phyloP scores from a whole-genome alignment of 208 protist genomes.

The Phytomonas sp. region DNA sequence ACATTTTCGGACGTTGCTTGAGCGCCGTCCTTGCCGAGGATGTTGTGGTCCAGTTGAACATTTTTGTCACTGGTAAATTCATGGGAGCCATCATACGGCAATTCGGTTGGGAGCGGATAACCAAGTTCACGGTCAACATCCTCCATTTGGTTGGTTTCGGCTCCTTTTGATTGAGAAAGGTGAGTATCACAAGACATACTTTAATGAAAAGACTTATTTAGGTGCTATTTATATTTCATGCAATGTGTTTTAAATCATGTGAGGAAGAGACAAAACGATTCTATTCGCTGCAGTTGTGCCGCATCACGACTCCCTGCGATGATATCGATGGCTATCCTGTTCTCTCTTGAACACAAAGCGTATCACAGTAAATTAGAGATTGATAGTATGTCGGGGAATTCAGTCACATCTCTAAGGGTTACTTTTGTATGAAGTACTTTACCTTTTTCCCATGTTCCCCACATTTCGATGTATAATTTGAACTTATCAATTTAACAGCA shows the following conservation, averaged over 20 bases:
- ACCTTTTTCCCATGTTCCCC: background rate
- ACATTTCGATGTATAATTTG: background rate
- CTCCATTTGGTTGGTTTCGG: background rate
- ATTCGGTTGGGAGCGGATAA: background rate
- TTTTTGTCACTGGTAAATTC: background rate
- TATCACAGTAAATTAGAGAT: background rate
- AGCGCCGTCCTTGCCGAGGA: background rate
- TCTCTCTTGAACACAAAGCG: background rate
- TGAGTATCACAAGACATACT: background rate
- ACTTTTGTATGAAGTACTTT: no score
- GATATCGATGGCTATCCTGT: background rate
- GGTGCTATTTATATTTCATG: slow-evolving; percentile 1
- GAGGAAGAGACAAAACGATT: background rate
- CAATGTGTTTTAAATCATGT: background rate
- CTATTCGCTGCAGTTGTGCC: background rate
- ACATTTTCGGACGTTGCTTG: background rate
- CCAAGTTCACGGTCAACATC: background rate
- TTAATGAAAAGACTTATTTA: background rate
- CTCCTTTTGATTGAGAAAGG: background rate
- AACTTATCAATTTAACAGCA: background rate
- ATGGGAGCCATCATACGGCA: background rate
- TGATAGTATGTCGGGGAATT: background rate
- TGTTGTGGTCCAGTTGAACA: background rate
- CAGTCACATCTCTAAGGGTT: background rate
- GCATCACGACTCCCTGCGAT: background rate